Base-by-base conservation (phyloP, 176 grass and related monocot genomes). In the Triticum monococcum region DNA sequence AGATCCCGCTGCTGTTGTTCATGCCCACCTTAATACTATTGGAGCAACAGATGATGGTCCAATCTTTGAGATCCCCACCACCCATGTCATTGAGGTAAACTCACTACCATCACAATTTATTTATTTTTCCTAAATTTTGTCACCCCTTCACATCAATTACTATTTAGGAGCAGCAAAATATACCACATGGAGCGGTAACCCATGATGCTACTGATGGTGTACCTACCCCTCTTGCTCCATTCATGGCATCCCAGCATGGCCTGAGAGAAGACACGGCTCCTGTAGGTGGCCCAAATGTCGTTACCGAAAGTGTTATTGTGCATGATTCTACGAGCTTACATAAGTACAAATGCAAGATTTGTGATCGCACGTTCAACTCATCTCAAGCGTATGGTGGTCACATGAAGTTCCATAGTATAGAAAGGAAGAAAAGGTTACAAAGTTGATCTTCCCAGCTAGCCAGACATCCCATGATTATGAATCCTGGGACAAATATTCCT, bases 301-400 rank as follows among this genome's bases (percentile, higher is more conserved):
- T 4, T 50, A 26, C 5, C 13, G 2, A 3, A n/a, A 17, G 56
- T 22, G 37, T 20, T 63, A 63, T 11, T 11, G n/a, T 26, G 69
- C 14, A 9, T 45, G 9, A 14, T 63, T 32, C 10, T 12, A 20
- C 2, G 38, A 4, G 18, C 11, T 35, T 46, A 11, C 9, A 24
- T 59, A 57, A 17, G 36, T 66, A 65, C 59, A 75, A 0, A 54
- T 87, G 85, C n/a, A 30, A 20, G 6, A 11, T 40, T 1, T 87
- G 82, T 0, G 12, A 7, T 11, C 9, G 9, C 16, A 30, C 0
- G 3, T 87, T 87, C 16, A 1, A 12, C 7, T 14, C 68, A 10
- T 60, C 14, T 54, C 85, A 87, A 54, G 78, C 78, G 3, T 87
- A 75, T 52, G 85, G 85, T 30, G 85, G 78, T 13, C 85, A 87